phyloP scores from a whole-genome alignment of 23 red algal species.

The Pyropia haitanensis region DNA sequence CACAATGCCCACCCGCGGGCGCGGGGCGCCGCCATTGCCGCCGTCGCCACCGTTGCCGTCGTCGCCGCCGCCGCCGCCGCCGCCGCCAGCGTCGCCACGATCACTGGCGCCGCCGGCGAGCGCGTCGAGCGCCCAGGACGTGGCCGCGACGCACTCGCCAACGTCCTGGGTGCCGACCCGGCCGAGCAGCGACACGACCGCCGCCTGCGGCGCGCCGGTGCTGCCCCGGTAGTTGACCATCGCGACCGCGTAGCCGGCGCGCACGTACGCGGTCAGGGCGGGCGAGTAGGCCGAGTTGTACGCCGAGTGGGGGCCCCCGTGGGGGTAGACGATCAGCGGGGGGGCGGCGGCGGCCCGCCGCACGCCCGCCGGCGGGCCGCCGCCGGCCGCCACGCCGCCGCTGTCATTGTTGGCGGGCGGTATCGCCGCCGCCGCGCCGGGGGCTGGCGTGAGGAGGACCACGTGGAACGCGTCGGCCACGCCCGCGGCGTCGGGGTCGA shows the following conservation, averaged over 20 bases:
- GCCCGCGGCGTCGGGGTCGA: no score
- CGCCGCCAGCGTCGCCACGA: slow-evolving; percentile 26
- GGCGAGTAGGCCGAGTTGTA: slow-evolving; percentile 38
- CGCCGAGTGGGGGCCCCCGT: slow-evolving; percentile 87
- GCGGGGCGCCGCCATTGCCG: slow-evolving; percentile 3
- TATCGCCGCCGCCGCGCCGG: no score
- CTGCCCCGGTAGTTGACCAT: slow-evolving; percentile 89
- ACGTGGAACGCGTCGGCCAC: no score
- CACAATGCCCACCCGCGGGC: slow-evolving; percentile 34
- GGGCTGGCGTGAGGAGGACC: no score
- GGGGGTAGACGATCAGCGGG: slow-evolving; percentile 53
- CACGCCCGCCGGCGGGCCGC: no score
- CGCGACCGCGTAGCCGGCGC: slow-evolving; percentile 59
- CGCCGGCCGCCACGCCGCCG: no score
- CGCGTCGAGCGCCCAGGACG: slow-evolving; percentile 30
- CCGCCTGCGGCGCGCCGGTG: slow-evolving; percentile 54
- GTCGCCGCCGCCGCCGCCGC: slow-evolving; percentile 83
- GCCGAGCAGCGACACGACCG: slow-evolving; percentile 51
- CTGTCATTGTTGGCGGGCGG: no score
- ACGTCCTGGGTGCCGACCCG: slow-evolving; percentile 74
- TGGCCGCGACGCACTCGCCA: slow-evolving; percentile 65
- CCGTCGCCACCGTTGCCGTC: slow-evolving; percentile 36
- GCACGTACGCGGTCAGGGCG: slow-evolving; percentile 33
- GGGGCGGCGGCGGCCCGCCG: not conserved
- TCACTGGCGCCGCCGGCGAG: slow-evolving; percentile 10